Base-by-base conservation (phyloP, 2,329 filamentous ascomycete genomes). In the Colletotrichum gigasporum region DNA sequence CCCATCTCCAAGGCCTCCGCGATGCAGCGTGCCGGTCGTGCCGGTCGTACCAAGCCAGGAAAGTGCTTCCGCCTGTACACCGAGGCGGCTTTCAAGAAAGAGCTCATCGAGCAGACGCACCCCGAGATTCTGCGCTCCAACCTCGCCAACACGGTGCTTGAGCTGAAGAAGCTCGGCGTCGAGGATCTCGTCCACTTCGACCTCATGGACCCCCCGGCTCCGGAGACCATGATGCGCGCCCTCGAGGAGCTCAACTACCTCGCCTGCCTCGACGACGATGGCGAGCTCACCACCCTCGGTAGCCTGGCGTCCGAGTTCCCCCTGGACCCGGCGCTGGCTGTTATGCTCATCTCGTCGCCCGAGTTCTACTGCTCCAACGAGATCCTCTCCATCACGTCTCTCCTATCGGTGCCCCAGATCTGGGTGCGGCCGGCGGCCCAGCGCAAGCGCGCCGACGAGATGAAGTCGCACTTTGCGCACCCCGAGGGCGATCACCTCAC, bases 341-440 rank as follows among this genome's bases (percentile, higher is more conserved):
- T 99, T 67, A 98, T 99, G 96, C 86, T 99, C 62, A 97, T 99
- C 76, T 94, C 91, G 10, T 97, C 94, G 7, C 95, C 96, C 10
- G 96, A 99, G 74, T 99, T 99, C 79, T 97, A 96, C 82, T 99
- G 96, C 84, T 97, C 94, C 45, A 98, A 98, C 78, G 96, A 99
- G 82, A 96, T 99, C 39, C 86, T 99, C 12, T 98, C 96, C 41
- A 91, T 99, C 71, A 97, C 94, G 1, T 91, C 96, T 1, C 87
- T 99, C 10, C 88, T 99, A 18, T 98, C 95, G 0, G 96, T 98
- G 10, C 96, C 96, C 0, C 93, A 97, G 75, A 88, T 98, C 65
- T 99, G 97, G 75, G 88, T 97, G 28, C 92, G 96, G 8, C 96
- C 96, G 1, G 91, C 92, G 50, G 89, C 87, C 72, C 90, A 92